Evolutionary conservation across 2,329 filamentous ascomycete species (phyloP), one percentile per base, ranked within the genome.

Genomic region (Mycosphaerelloides madeirae): DNA sequence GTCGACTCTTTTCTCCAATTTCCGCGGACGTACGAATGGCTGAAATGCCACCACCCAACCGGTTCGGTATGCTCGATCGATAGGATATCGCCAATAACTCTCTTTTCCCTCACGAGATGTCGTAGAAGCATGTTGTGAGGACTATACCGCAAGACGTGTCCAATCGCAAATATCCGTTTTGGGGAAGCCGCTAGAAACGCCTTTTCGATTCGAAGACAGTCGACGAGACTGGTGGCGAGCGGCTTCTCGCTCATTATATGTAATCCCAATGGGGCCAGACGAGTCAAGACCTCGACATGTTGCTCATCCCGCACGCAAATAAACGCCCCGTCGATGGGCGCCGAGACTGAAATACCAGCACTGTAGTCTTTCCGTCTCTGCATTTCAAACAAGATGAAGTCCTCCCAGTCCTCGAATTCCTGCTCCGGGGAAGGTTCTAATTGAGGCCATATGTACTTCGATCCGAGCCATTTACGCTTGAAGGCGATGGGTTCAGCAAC

Each of bases 211-310:
- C 73, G 74, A 29, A 95, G 70, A 61, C 89, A 96, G 57, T 93
- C 88, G 14, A 75, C 66, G 20, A 97, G 70, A 0, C 79, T 84
- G 16, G 87, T 88, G 0, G 89, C 87, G 42, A 98, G 70, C 2
- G 93, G 93, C 69, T 98, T 98, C 73, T 98, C 93, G 64, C 89
- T 94, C 75, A 96, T 86, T 52, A 97, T 81, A 65, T 96, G 89
- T 37, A 96, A 69, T 2, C 73, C 78, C 62, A 72, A 68, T 11
- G 78, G 78, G 1, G 85, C 83, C 41, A 95, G 74, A 1, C 80
- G 85, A 33, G 83, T 75, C 16, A 95, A 78, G 37, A 91, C 87
- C 44, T 89, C 83, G 38, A 81, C 81, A 66, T 98, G 93, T 70
- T 87, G 83, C 67, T 95, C 86, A 65, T 98, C 93, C 8, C 91